A percentile compares a stretch with the other conserved stretches of the same genome.
Evolutionary conservation across 495 filamentous ascomycete species (phyloP).

Genomic region (Neurospora africana): DNA sequence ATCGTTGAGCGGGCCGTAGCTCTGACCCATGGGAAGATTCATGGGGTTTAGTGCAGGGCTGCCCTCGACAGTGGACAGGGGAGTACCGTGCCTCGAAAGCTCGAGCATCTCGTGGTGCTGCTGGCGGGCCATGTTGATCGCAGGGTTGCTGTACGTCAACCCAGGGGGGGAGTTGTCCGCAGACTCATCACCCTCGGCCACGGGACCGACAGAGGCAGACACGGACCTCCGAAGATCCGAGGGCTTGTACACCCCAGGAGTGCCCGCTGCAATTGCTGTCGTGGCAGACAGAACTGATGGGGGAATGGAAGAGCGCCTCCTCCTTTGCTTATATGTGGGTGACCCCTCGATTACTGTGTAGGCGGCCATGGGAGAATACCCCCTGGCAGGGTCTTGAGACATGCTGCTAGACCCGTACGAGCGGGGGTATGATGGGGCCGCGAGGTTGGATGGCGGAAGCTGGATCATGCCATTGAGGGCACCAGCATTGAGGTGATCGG

Average conservation of each 20-base stretch:
- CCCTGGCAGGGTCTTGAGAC: background rate
- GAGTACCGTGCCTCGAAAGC: slow-evolving; percentile 80
- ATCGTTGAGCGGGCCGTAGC: slow-evolving; percentile 53
- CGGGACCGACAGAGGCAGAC: slow-evolving; percentile 77
- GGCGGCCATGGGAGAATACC: slow-evolving; percentile 24
- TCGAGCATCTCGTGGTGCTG: slow-evolving; percentile 73
- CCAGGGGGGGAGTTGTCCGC: slow-evolving; percentile 59
- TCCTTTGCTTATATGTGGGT: slow-evolving; percentile 94
- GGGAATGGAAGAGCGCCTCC: slow-evolving; percentile 83
- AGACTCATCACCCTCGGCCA: slow-evolving; percentile 65
- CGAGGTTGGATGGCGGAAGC: slow-evolving; percentile 75
- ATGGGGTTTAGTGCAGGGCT: slow-evolving; percentile 63
- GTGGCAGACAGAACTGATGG: slow-evolving; percentile 57
- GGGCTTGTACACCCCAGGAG: slow-evolving; percentile 51
- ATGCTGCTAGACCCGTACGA: slow-evolving; percentile 58
- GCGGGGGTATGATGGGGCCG: slow-evolving; percentile 64
- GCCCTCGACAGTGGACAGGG: slow-evolving; percentile 67
- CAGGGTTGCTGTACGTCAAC: slow-evolving; percentile 53
- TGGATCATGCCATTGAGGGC: slow-evolving; percentile 79
- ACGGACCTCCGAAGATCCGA: slow-evolving; percentile 87
- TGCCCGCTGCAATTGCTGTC: slow-evolving; percentile 45
- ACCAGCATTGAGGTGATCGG: slow-evolving; percentile 52
- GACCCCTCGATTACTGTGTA: slow-evolving; percentile 97
- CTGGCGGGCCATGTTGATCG: slow-evolving; percentile 41
- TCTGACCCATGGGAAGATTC: slow-evolving; percentile 50